These are phyloP conservation scores for Rosellinia necatrix DNA, from an alignment of 2,329 filamentous ascomycete genomes.

Conservation along the genomic window DNA sequence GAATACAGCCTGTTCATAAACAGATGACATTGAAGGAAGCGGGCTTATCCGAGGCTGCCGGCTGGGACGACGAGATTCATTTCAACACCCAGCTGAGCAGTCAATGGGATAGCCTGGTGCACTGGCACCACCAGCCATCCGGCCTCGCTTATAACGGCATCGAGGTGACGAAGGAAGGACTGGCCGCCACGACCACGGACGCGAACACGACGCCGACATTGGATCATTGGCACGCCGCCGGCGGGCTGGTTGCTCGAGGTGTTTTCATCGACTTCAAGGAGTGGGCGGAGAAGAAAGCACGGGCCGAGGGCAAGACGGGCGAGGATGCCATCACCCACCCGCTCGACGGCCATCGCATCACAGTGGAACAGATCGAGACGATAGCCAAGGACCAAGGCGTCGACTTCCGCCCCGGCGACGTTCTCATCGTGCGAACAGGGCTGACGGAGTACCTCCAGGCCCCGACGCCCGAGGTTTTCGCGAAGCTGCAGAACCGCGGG, in stretches of 20 bases:
- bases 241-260: slow-evolving; percentile 59
- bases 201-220: slow-evolving; percentile 46
- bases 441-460: slow-evolving; percentile 62
- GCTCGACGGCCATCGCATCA: slow-evolving; percentile 58
- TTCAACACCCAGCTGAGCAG: slow-evolving; percentile 61
- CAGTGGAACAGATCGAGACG: slow-evolving; percentile 57
- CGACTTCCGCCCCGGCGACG: slow-evolving; percentile 68
- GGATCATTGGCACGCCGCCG: slow-evolving; percentile 56
- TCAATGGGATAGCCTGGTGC: slow-evolving; percentile 61
- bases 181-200: slow-evolving; percentile 39
- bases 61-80: slow-evolving; percentile 55
- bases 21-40: slow-evolving; percentile 42
- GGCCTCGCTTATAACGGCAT: slow-evolving; percentile 56
- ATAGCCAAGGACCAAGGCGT: slow-evolving; percentile 64
- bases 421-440: slow-evolving; percentile 68
- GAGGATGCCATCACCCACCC: slow-evolving; percentile 54
- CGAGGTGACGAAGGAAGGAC: slow-evolving; percentile 43
- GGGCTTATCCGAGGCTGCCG: slow-evolving; percentile 35
- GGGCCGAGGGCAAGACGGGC: slow-evolving; percentile 50
- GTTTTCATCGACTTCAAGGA: slow-evolving; percentile 60
- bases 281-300: slow-evolving; percentile 45
- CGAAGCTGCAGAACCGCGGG: slow-evolving; percentile 38
- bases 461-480: slow-evolving; percentile 44
- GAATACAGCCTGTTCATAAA: slow-evolving; percentile 45
- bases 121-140: slow-evolving; percentile 51